These are phyloP conservation scores for Porcisia hertigi DNA, from an alignment of 208 protist genomes.

Conservation along the genomic window DNA sequence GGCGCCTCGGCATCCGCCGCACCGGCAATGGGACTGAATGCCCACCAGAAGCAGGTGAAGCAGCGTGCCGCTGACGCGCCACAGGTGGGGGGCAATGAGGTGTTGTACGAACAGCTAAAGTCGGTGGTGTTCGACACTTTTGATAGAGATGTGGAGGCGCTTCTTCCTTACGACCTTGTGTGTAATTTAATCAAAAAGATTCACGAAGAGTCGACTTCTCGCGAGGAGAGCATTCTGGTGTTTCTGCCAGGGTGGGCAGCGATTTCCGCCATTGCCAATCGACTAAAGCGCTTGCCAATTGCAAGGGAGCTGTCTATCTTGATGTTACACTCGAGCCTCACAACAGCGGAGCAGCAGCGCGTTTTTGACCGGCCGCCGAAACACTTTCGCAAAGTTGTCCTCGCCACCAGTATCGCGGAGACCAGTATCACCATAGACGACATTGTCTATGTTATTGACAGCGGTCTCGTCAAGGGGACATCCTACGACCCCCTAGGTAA, in stretches of 20 bases:
- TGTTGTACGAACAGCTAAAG: slow-evolving; percentile 63
- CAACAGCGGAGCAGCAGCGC: slow-evolving; percentile 83
- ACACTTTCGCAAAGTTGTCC: slow-evolving; percentile 90
- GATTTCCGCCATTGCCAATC: slow-evolving; percentile 66
- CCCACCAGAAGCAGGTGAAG: slow-evolving; percentile 8
- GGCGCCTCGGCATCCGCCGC: slow-evolving; percentile 30
- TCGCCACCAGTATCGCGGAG: slow-evolving; percentile 97
- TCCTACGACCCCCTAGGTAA: slow-evolving; percentile 84
- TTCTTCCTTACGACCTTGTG: slow-evolving; percentile 77
- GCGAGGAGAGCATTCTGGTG: slow-evolving; percentile 79
- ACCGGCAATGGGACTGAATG: slow-evolving; percentile 38
- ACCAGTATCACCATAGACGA: slow-evolving; percentile 97
- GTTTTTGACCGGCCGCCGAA: slow-evolving; percentile 89
- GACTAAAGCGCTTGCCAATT: slow-evolving; percentile 47
- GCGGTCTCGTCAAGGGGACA: slow-evolving; percentile 92
- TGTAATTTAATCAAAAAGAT: slow-evolving; percentile 65
- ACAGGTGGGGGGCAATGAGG: slow-evolving; percentile 10
- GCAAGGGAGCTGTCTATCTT: slow-evolving; percentile 73
- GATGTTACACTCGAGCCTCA: slow-evolving; percentile 92
- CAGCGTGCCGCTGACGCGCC: not conserved
- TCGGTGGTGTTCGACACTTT: slow-evolving; percentile 51
- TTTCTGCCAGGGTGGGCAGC: slow-evolving; percentile 91
- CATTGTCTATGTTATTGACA: slow-evolving; percentile 96
- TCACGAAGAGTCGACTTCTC: slow-evolving; percentile 42
- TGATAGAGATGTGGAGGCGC: slow-evolving; percentile 54